phyloP scores from a whole-genome alignment of 352 stramenopile species.

The Phytophthora fragariaefolia region DNA sequence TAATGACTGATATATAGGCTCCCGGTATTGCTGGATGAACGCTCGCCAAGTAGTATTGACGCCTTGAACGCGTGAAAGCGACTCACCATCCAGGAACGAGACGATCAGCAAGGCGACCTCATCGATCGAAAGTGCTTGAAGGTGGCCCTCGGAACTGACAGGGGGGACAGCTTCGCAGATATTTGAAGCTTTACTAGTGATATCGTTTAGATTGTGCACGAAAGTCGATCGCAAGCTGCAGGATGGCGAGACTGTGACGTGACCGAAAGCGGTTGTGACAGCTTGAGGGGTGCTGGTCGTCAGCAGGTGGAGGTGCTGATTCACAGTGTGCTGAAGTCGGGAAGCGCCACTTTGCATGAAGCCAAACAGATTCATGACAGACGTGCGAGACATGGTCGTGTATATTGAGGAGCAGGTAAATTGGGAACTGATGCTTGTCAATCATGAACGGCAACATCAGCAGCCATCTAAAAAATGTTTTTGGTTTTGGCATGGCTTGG shows the following conservation, averaged over 20 bases:
- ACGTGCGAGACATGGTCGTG: conserved; percentile 23
- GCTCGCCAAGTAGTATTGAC: conserved; percentile 49
- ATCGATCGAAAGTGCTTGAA: conserved; percentile 44
- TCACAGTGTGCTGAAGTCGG: conserved; percentile 42
- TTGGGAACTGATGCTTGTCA: conserved; percentile 28
- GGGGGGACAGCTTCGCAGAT: not conserved
- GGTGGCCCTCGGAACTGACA: conserved; percentile 19
- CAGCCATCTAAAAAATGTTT: conserved; percentile 25
- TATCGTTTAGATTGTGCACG: conserved; percentile 5
- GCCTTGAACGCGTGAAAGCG: conserved; percentile 47
- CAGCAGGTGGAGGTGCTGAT: conserved; percentile 45
- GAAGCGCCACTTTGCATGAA: conserved; percentile 43
- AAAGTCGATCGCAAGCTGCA: conserved; percentile 39
- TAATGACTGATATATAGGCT: conserved; percentile 49
- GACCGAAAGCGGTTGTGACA: not conserved
- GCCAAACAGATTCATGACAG: conserved; percentile 37
- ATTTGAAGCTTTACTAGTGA: not conserved
- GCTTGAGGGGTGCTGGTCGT: conserved; percentile 4
- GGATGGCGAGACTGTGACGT: conserved; percentile 23
- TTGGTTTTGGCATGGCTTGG: conserved; percentile 18
- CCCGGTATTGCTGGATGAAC: conserved; percentile 49
- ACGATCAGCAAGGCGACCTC: conserved; percentile 60
- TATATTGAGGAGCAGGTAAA: not conserved
- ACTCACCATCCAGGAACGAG: conserved; percentile 57
- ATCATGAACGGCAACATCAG: conserved; percentile 6